Evolutionary conservation across 176 grass and related monocot genomes (phyloP), one percentile per base, ranked within the genome.

Genomic region (Elymus sibiricus): DNA sequence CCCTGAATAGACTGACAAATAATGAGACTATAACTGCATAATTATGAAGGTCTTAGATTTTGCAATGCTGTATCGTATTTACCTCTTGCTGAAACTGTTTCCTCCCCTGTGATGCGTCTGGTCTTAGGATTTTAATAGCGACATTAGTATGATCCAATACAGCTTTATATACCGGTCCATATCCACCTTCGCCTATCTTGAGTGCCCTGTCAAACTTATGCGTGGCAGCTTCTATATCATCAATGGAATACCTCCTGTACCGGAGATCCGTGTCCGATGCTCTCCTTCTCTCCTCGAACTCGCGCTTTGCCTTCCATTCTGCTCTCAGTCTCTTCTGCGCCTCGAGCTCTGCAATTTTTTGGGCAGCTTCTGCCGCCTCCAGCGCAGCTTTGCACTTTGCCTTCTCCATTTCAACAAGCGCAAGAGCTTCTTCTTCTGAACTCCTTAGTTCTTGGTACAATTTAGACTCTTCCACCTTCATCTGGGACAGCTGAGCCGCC

Each of bases 41-140:
- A 58, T 39, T 82, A 66, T 42, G 2, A 40, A 40, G 15, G 58
- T 19, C 49, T 53, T 53, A 19, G 5, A 16, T 19, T 53, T 53
- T 53, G 49, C n/a, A 78, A 70, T 69, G 44, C 65, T 60, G 46
- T 43, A 76, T 64, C 6, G 70, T 47, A 73, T 74, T 47, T 89
- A 98, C 96, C 96, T 98, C 96, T 94, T 98, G 96, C 74, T 95
- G 93, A 92, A 98, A 98, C 51, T 98, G 96, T 83, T 69, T 91
- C 82, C 96, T 94, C 65, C 96, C 96, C 53, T 98, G 96, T 73
- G 91, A 82, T 40, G 96, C 96, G 35, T 95, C 96, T 13, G 96
- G 96, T 77, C 96, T 86, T 32, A 98, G 67, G 51, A 95, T 92
- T 83, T 98, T 98, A 69, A 98, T 91, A 14, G 96, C 93, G 1